Percentiles rank a stretch among this genome's conserved stretches.
Evolutionary conservation across 305 asterid genomes (phyloP).

Genomic region (Striga hermonthica): DNA sequence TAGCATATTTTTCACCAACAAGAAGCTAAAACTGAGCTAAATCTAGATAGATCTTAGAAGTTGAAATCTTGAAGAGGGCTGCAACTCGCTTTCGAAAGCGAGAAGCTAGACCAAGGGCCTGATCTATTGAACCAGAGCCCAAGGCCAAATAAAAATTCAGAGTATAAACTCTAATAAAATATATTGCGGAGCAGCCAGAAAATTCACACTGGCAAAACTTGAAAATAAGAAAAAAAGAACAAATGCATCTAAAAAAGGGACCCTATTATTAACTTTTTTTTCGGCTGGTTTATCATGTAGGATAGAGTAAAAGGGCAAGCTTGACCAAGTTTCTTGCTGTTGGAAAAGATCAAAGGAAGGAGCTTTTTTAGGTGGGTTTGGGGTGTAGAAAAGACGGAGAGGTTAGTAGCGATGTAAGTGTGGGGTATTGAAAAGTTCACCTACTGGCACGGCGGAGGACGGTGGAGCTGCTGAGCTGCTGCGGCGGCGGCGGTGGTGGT

Average conservation of each 20-base stretch:
- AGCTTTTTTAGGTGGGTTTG: conserved; percentile 27
- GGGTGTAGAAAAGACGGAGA: conserved; percentile 11
- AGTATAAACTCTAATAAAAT: background rate
- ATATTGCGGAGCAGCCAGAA: conserved; percentile 13
- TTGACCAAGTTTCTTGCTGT: conserved; percentile 26
- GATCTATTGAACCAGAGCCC: conserved; percentile 41
- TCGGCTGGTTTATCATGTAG: conserved; percentile 22
- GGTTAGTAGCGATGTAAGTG: background rate
- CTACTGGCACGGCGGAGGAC: conserved; percentile 27
- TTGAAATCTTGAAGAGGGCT: conserved; percentile 13
- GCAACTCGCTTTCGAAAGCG: background rate
- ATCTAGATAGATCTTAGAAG: conserved; percentile 40
- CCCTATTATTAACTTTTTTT: conserved; percentile 19
- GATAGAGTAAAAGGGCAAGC: conserved; percentile 24
- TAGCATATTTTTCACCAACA: conserved; percentile 10
- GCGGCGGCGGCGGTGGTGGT: conserved; percentile 27
- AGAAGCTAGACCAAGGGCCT: conserved; percentile 32
- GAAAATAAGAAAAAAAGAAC: no score
- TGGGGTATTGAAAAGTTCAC: conserved; percentile 28
- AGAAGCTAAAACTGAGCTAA: conserved; percentile 24
- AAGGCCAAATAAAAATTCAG: conserved; percentile 25
- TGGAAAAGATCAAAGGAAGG: conserved; percentile 16
- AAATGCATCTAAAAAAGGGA: conserved; percentile 21
- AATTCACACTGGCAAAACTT: conserved; percentile 13
- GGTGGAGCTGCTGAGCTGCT: conserved; percentile 28